Conservation (phyloP, 2,329 filamentous ascomycete genomes). For the Xylariales sp. region DNA sequence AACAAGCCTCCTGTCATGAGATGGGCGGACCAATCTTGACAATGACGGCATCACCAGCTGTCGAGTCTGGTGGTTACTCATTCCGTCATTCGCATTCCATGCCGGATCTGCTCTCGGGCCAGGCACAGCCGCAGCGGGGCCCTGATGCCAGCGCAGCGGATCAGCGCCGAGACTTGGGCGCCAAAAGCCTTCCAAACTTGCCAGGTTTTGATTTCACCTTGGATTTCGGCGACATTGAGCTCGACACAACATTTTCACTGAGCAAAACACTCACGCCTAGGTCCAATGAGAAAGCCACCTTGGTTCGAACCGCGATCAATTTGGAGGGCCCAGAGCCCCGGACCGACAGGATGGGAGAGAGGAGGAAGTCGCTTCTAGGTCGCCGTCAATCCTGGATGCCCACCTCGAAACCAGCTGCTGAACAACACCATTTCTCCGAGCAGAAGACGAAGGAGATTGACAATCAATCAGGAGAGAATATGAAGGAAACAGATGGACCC, state of each 20-base stretch:
- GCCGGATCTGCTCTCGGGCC: constrained; percentile 11
- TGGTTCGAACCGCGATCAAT: constrained; percentile 13
- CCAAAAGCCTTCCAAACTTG: constrained; percentile 30
- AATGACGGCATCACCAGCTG: constrained; percentile 33
- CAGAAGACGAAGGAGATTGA: constrained; percentile 16
- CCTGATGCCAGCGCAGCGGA: constrained; percentile 7
- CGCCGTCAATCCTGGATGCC: constrained; percentile 50
- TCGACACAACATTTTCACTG: constrained; percentile 42
- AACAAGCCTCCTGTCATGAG: constrained; percentile 38
- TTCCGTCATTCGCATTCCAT: constrained; percentile 26
- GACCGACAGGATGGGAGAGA: constrained; percentile 25
- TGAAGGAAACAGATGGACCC: constrained; percentile 3
- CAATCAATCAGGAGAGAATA: constrained; percentile 7
- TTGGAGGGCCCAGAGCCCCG: constrained; percentile 20
- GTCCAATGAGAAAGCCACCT: constrained; percentile 21
- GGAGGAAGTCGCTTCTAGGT: constrained; percentile 43
- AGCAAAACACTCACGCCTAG: constrained; percentile 18
- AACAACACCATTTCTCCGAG: constrained; percentile 25
- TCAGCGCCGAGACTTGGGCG: constrained; percentile 15
- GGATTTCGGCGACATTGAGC: constrained; percentile 38
- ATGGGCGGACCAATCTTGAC: constrained; percentile 37
- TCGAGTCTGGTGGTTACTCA: constrained; percentile 28
- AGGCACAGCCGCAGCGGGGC: constrained; percentile 10
- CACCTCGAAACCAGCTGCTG: constrained; percentile 36
- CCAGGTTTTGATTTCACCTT: constrained; percentile 49